Base-by-base conservation (phyloP, 352 stramenopile genomes). In the Blastocystis sp. region DNA sequence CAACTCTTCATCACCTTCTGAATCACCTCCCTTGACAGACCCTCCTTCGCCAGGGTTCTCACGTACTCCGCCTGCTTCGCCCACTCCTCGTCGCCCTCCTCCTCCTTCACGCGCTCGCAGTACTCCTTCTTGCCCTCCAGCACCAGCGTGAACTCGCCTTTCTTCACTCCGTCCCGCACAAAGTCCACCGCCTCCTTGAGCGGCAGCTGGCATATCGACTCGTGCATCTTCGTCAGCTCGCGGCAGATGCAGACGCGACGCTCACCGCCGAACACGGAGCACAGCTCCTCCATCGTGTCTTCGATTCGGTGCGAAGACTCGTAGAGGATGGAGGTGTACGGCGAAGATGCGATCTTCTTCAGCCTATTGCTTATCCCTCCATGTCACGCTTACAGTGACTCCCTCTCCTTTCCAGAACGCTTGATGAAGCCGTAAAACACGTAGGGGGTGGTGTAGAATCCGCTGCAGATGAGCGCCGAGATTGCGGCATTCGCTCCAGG, bases 361-460 rank as follows among this genome's bases (percentile, higher is more conserved):
- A 79, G 69, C 43, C 69, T 79, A 34, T 19, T 11, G 21, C 9
- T 48, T 3, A 63, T 17, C 9, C 7, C 40, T 19, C 28, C 1
- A 28, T 4, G 63, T 6, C 6, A 19, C 34, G 3, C 45, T 54
- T 63, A 79, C 69, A 38, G 21, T 79, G 1, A 21, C 1, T 3
- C n/a, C 7, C 69, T 40, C 4, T 62, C 69, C 19, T 54, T 79
- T 43, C 69, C 69, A 24, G 43, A 64, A 45, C 69, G 69, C 19
- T 64, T 79, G 24, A 79, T 62, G 48, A 79, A 79, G 10, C 69
- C 69, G 24, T 61, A n/a, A 40, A 79, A 79, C 42, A 42, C 11
- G 57, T 62, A 79, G 28, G 69, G 69, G 9, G 69, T 79, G 11
- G 57, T 64, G 57, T 79, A 79, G n/a, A 79, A 79, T 6, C 69